A percentile compares a stretch with the other conserved stretches of the same genome.
These are phyloP conservation scores for Globisporangium uncinulatum DNA, from an alignment of 352 stramenopile genomes.

Conservation along the genomic window DNA sequence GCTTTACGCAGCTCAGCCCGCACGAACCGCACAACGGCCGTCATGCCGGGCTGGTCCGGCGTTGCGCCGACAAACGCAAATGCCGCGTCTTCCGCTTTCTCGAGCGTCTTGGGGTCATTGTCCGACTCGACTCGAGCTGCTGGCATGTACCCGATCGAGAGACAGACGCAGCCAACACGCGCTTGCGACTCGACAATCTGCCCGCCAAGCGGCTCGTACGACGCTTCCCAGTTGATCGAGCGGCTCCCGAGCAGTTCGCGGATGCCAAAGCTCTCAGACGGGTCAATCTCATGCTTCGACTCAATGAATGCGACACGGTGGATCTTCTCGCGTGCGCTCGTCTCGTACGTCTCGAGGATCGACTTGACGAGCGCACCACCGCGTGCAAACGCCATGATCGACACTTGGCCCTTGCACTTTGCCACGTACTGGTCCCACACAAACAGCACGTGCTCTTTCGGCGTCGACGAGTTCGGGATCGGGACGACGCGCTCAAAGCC, in stretches of 20 bases:
- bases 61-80: conserved; percentile 83
- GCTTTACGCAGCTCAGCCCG: conserved; percentile 55
- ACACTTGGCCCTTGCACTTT: conserved; percentile 83
- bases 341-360: conserved; percentile 75
- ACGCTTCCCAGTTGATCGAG: conserved; percentile 87
- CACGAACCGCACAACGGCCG: conserved; percentile 77
- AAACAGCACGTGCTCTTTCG: conserved; percentile 83
- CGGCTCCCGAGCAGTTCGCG: conserved; percentile 77
- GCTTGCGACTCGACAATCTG: conserved; percentile 85
- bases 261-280: conserved; percentile 68
- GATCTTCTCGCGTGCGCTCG: conserved; percentile 69
- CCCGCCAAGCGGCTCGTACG: conserved; percentile 71
- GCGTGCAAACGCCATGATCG: conserved; percentile 76
- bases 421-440: conserved; percentile 83
- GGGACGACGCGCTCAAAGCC: conserved; percentile 83
- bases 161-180: conserved; percentile 80
- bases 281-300: conserved; percentile 85
- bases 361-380: conserved; percentile 81
- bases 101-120: conserved; percentile 58
- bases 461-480: conserved; percentile 77
- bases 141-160: conserved; percentile 80
- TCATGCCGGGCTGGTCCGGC: conserved; percentile 77
- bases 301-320: conserved; percentile 82
- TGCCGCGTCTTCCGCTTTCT: conserved; percentile 74
- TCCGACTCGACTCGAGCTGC: conserved; percentile 44